Evolutionary conservation across 106 monocot genomes (phyloP), one percentile per base, ranked within the genome.

Genomic region (Dendrobium officinale): DNA sequence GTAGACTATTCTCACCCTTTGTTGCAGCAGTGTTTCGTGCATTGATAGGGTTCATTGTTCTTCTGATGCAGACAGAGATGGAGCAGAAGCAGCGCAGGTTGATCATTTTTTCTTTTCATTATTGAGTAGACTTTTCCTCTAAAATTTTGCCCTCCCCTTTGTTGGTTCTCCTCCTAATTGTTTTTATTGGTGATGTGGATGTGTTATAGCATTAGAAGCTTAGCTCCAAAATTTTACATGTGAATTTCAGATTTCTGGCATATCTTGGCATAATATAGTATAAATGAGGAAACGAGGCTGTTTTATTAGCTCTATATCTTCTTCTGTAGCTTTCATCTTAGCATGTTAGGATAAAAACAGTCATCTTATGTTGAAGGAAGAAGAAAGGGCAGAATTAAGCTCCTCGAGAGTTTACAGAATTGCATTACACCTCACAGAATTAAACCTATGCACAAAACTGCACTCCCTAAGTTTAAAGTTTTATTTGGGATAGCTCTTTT

Each of bases 1-100:
- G 84, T 84, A 22, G 80, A 84, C 48, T 84, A 84, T 37, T 68
- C 76, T 4, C 84, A 84, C 70, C 84, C 84, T n/a, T 37, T 84
- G 47, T 27, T 84, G 84, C 84, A 84, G 64, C 61, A 75, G 54
- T 84, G 84, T 43, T 84, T 84, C 67, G 75, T 80, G n/a, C 79
- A 80, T 47, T 83, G 55, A 77, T 29, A 22, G 61, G 19, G 19
- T 61, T 22, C 5, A 61, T 61, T 61, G 61, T 8, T 61, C 61
- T 61, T 61, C 61, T 22, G 20, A 16, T 54, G 54, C 54, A 10
- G 10, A 13, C 54, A 10, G 10, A 13, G 54, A 13, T 58, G 61
- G n/a, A 22, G 61, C 61, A 61, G 61, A 61, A 61, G 22, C 61
- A 61, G 19, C 1, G 61, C 22, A 22, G 22, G 19, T 5, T 61